Evolutionary conservation across 768 basidiomycete genomes (phyloP).

Genomic region (Cyclocybe aegerita): DNA sequence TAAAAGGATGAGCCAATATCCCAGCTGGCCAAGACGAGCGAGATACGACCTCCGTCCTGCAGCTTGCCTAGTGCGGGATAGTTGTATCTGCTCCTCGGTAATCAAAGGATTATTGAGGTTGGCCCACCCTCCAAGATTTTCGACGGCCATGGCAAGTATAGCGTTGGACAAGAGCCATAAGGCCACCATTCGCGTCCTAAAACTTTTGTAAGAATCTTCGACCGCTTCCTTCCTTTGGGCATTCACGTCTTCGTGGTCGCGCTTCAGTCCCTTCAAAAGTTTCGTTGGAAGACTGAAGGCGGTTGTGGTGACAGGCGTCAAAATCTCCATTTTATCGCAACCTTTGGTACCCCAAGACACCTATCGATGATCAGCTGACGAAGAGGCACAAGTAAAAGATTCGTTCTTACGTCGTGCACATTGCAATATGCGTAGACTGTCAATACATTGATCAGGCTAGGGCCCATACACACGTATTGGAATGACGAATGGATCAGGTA

Average conservation of each 20-base stretch:
- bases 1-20: no score
- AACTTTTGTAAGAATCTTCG: constrained; percentile 90
- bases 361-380: no score
- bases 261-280: constrained; percentile 91
- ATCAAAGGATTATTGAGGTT: constrained; percentile 18
- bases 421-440: constrained; percentile 99
- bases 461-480: constrained; percentile 88
- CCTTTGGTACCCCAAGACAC: constrained; percentile 96
- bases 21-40: no score
- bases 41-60: no score
- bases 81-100: no score
- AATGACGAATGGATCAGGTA: constrained; percentile 95
- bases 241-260: constrained; percentile 76
- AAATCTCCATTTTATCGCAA: constrained; percentile 88
- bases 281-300: constrained; percentile 88
- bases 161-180: constrained; percentile 80
- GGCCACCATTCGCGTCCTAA: constrained; percentile 85
- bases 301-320: constrained; percentile 88
- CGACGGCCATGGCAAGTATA: constrained; percentile 67
- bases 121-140: constrained; percentile 67
- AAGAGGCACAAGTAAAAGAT: no score
- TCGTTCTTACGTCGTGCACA: constrained; percentile 64
- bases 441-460: constrained; percentile 91
- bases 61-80: no score
- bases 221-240: constrained; percentile 74